Evolutionary conservation across 305 asterid genomes (phyloP).

Genomic region (Fraxinus velutina): DNA sequence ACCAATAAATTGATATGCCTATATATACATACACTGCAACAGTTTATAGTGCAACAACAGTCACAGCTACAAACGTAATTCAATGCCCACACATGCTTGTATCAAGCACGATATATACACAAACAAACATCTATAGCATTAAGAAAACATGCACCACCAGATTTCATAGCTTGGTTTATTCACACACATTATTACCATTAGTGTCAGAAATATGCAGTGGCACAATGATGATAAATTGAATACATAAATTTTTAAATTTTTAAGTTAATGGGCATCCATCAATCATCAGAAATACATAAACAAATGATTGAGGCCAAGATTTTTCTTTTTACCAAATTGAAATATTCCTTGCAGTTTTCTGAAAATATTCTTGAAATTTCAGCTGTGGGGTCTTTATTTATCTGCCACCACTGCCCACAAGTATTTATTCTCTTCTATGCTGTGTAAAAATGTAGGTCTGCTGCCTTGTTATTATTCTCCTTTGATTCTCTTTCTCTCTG

Average conservation of each 20-base stretch:
- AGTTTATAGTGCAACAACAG: background rate
- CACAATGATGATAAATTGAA: constrained; percentile 35
- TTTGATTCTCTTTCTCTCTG: constrained; percentile 24
- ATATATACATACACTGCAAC: background rate
- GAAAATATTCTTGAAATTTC: constrained; percentile 56
- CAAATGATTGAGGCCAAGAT: constrained; percentile 61
- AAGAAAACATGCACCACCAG: background rate
- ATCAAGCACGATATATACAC: background rate
- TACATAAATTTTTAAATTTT: constrained; percentile 43
- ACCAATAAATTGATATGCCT: background rate
- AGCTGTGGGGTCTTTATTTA: constrained; percentile 36
- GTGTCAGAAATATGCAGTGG: constrained; percentile 33
- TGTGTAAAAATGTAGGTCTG: constrained; percentile 22
- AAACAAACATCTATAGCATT: background rate
- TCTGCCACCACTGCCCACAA: constrained; percentile 48
- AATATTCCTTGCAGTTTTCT: constrained; percentile 58
- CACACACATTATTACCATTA: constrained; percentile 13
- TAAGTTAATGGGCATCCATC: constrained; percentile 84
- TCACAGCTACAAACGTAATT: background rate
- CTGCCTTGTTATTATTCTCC: background rate
- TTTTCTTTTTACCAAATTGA: constrained; percentile 23
- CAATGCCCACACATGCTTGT: background rate
- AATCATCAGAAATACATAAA: constrained; percentile 49
- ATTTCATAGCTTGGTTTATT: background rate
- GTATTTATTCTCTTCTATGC: constrained; percentile 63